A percentile compares a stretch with the other conserved stretches of the same genome.
Evolutionary conservation across 441 rosid species (phyloP).

Genomic region (Breynia disticha): DNA sequence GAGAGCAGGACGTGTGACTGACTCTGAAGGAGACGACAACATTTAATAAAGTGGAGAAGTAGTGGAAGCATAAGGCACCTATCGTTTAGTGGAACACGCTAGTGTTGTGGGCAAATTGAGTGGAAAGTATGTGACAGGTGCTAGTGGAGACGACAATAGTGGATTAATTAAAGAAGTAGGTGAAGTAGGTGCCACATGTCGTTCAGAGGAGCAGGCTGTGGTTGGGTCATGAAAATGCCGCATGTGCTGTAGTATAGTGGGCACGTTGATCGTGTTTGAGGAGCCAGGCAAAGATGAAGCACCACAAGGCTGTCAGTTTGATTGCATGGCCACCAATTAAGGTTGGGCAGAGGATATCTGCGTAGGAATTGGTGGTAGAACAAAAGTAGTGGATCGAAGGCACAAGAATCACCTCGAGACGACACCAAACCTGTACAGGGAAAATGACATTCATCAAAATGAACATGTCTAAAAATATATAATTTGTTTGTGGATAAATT

Average conservation of each 20-base stretch:
- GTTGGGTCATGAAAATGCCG: too few relatives aligned
- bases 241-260: too few relatives aligned
- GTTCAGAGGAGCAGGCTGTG: too few relatives aligned
- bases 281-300: background rate
- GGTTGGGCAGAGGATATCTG: background rate
- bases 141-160: background rate
- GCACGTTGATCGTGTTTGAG: background rate
- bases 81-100: too few relatives aligned
- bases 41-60: too few relatives aligned
- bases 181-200: background rate
- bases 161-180: background rate
- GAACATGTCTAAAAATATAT: background rate
- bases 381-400: background rate
- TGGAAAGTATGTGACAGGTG: background rate
- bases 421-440: background rate
- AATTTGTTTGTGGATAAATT: background rate
- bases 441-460: background rate
- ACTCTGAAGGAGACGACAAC: too few relatives aligned
- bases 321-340: background rate
- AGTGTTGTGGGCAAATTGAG: background rate
- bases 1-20: too few relatives aligned
- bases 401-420: background rate
- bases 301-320: too few relatives aligned
- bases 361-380: background rate
- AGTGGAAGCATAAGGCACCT: too few relatives aligned